A percentile compares a stretch with the other conserved stretches of the same genome.
phyloP scores from a whole-genome alignment of 2,329 filamentous ascomycete genomes.

The Fusarium camptoceras region DNA sequence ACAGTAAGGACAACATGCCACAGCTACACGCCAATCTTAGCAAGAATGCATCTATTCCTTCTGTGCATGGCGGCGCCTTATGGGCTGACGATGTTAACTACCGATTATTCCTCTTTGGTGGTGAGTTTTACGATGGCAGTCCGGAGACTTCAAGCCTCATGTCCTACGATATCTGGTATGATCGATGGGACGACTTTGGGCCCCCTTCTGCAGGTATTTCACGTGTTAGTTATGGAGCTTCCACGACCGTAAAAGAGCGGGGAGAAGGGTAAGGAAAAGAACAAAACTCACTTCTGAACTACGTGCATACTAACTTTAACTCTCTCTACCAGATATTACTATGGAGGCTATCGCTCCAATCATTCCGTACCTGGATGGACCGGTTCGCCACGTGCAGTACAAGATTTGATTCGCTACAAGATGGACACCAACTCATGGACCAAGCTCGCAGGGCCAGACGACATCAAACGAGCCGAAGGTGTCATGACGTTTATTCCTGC shows the following conservation, averaged over 20 bases:
- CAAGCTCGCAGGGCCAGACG: background rate
- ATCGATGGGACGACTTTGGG: background rate
- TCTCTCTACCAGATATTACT: background rate
- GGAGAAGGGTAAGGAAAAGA: background rate
- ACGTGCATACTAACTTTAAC: too few relatives aligned
- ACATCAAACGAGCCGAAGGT: background rate
- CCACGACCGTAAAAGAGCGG: background rate
- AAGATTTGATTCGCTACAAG: background rate
- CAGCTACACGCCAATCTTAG: conserved; percentile 4
- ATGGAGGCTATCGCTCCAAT: background rate
- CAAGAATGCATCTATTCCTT: conserved; percentile 5
- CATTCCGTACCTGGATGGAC: background rate
- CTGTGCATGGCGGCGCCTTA: background rate
- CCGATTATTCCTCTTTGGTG: conserved; percentile 1
- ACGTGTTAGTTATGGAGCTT: background rate
- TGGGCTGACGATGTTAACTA: conserved; percentile 11
- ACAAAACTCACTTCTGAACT: background rate
- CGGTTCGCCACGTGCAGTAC: background rate
- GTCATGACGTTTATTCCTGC: background rate
- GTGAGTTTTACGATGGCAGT: background rate
- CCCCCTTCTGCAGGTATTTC: background rate
- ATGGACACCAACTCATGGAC: background rate
- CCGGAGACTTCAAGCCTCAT: background rate
- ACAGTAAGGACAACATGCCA: conserved; percentile 10
- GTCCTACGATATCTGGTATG: conserved; percentile 8